Evolutionary conservation across 306 rosid species (phyloP).

Genomic region (Malus domestica): ASM211411v1 NC_041802.1:5733001-5733500

Average conservation of each 20-base stretch:
- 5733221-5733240: slow-evolving; percentile 26
- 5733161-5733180: slow-evolving; percentile 31
- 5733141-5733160: neutral
- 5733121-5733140: slow-evolving; percentile 12
- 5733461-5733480: neutral
- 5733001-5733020: slow-evolving; percentile 24
- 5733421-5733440: slow-evolving; percentile 20
- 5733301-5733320: slow-evolving; percentile 29
- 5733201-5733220: slow-evolving; percentile 15
- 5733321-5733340: neutral
- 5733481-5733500: slow-evolving; percentile 6
- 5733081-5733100: slow-evolving; percentile 36
- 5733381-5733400: slow-evolving; percentile 11
- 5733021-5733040: slow-evolving; percentile 10
- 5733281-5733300: slow-evolving; percentile 15
- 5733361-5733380: slow-evolving; percentile 38
- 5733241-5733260: neutral
- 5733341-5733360: slow-evolving; percentile 7
- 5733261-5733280: slow-evolving; percentile 3
- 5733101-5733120: slow-evolving; percentile 4
- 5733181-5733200: slow-evolving; percentile 7
- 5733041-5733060: slow-evolving; percentile 1
- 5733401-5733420: neutral
- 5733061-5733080: neutral
- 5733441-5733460: slow-evolving; percentile 14